Evolutionary conservation across 305 asterid species (phyloP), one percentile per base, ranked within the genome.

Genomic region (Solanum hybrid): DNA sequence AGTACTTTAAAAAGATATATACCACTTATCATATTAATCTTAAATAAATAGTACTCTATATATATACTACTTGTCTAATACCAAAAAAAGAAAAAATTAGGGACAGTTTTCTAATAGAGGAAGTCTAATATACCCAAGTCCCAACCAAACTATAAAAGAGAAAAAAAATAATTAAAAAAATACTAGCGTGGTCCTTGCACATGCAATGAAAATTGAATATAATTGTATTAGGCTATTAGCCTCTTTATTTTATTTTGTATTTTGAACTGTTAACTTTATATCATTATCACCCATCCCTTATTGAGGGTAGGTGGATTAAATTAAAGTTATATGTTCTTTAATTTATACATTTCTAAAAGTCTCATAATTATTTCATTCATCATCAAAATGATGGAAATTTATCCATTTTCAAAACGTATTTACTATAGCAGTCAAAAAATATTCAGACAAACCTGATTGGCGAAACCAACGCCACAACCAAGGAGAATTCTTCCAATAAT

Each of bases 381-480:
- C 39, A 37, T 37, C 39, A 37, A 37, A 37, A 37, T 37, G 37
- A 34, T 0, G 1, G 39, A 37, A 0, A 37, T 37, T 41, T 4
- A 51, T 7, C 24, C 10, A 37, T 80, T 79, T 34, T 4, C 4
- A 36, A 79, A 61, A 61, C 1, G 1, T 17, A 61, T 61, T 61
- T 61, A 61, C 10, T 17, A 57, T 29, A 75, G 12, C 11, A 75
- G 1, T 31, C 26, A 29, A 76, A 76, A 15, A 75, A 75, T 27
- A 75, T 75, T 9, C 0, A 13, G 12, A 61, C 72, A 3, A 20
- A 61, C 99, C 99, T 97, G 99, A 89, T 97, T 97, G 27, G 97
- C 99, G 36, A 97, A 97, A 10, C 99, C 99, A 24, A 97, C 97
- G 0, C 99, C 99, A 75, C 98, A 95, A 0, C 99, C 99, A 57